phyloP scores from a whole-genome alignment of 2,329 filamentous ascomycete species.

The Colletotrichum plurivorum region DNA sequence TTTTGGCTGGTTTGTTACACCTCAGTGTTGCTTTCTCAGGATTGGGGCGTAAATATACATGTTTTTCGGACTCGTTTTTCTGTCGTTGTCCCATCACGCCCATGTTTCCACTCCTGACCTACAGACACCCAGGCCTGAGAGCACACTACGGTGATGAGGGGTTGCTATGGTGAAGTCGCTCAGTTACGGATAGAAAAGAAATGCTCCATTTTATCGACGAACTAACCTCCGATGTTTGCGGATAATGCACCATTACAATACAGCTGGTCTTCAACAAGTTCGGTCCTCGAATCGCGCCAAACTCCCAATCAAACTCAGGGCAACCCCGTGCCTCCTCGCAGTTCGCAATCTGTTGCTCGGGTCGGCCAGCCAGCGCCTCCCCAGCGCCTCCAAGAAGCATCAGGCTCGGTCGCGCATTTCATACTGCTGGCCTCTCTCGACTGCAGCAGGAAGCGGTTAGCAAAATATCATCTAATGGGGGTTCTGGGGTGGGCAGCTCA shows the following conservation, averaged over 20 bases:
- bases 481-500: neutral
- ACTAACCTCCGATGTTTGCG: neutral
- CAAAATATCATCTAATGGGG: too few species aligned
- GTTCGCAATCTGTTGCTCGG: neutral
- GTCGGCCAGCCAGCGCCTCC: too few species aligned
- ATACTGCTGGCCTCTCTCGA: conserved; percentile 21
- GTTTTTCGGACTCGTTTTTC: neutral
- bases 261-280: neutral
- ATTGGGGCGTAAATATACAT: conserved; percentile 7
- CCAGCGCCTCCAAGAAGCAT: neutral
- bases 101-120: neutral
- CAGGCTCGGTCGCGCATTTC: conserved; percentile 21
- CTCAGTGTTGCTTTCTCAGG: conserved; percentile 5
- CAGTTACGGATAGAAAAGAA: neutral
- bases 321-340: neutral
- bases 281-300: neutral
- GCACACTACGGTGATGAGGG: neutral
- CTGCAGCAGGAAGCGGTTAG: neutral
- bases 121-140: neutral
- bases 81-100: neutral
- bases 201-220: neutral
- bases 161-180: neutral
- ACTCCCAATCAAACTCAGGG: neutral
- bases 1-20: conserved; percentile 3
- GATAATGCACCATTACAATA: neutral